phyloP scores from a whole-genome alignment of 1,139 yeast genomes.

The Sugiyamaella sp. region DNA sequence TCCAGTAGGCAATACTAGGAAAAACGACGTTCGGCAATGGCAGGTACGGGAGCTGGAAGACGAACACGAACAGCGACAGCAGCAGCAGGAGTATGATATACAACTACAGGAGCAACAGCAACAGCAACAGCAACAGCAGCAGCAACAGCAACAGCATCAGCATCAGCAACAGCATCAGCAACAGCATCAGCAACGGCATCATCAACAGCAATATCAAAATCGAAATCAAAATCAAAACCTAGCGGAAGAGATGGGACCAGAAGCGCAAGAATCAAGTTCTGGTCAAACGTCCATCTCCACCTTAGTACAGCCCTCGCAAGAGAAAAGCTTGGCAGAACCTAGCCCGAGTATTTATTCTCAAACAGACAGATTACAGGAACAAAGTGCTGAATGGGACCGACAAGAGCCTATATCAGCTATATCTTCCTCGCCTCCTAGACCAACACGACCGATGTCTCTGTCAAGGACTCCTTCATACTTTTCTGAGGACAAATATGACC shows the following conservation, averaged over 20 bases:
- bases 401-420: conserved; percentile 23
- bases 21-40: background rate
- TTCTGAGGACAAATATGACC: conserved; percentile 1
- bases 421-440: conserved; percentile 19
- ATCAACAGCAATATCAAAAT: background rate
- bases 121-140: background rate
- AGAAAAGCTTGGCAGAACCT: background rate
- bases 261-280: background rate
- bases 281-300: background rate
- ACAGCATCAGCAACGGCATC: background rate
- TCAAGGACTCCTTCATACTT: conserved; percentile 5
- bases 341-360: conserved; percentile 3
- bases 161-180: background rate
- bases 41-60: background rate
- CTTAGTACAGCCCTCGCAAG: background rate
- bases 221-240: background rate
- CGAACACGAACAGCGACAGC: background rate
- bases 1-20: background rate
- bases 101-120: background rate
- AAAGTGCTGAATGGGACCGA: conserved; percentile 20
- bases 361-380: conserved; percentile 6
- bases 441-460: background rate
- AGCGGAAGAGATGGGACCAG: background rate
- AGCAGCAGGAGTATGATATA: background rate
- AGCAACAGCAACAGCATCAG: background rate